phyloP scores from a whole-genome alignment of 192 early-diverging fungal genomes.

The Coemansia sp. region DNA sequence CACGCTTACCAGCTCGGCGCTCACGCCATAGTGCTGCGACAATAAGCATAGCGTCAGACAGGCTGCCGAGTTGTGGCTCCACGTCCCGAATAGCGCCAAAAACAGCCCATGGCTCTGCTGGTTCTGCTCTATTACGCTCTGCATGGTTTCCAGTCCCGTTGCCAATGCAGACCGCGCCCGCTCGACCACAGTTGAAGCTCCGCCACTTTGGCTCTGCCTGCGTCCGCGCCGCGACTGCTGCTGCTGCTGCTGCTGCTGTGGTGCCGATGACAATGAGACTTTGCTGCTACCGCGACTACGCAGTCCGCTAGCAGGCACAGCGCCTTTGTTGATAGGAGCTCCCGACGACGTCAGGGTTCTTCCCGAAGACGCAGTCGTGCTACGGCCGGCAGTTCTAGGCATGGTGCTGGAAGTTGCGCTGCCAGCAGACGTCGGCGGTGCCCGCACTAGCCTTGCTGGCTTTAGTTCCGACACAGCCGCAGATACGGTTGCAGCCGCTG shows the following conservation, averaged over 20 bases:
- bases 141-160: slow-evolving; percentile 17
- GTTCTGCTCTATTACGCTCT: slow-evolving; percentile 27
- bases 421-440: background rate
- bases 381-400: background rate
- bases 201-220: slow-evolving; percentile 3
- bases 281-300: slow-evolving; percentile 8
- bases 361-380: background rate
- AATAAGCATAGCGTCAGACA: slow-evolving; percentile 91
- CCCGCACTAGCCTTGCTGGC: slow-evolving; percentile 12
- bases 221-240: slow-evolving; percentile 8
- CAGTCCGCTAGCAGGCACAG: background rate
- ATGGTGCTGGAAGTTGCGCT: background rate
- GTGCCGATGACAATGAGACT: slow-evolving; percentile 1
- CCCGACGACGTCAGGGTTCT: background rate
- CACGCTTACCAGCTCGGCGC: slow-evolving; percentile 70
- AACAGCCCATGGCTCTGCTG: slow-evolving; percentile 77
- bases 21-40: slow-evolving; percentile 96
- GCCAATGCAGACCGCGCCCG: slow-evolving; percentile 14
- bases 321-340: background rate
- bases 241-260: slow-evolving; percentile 3
- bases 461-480: background rate
- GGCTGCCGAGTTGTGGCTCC: slow-evolving; percentile 96
- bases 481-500: slow-evolving; percentile 2
- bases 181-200: slow-evolving; percentile 8
- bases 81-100: slow-evolving; percentile 80